phyloP scores from a whole-genome alignment of 306 rosid species.

The Pyrus betulifolia region DNA sequence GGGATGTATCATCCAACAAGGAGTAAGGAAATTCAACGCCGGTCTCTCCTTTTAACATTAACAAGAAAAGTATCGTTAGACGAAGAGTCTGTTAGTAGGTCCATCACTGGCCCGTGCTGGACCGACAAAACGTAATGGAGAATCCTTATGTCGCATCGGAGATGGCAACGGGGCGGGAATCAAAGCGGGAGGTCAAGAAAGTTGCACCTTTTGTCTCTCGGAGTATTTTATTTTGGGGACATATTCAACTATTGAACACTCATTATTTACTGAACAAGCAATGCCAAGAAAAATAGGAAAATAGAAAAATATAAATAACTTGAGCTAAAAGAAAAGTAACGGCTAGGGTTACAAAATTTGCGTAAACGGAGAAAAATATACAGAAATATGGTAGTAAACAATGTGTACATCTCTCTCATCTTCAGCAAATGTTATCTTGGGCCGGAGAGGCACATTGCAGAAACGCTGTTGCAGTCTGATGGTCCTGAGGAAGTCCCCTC shows the following conservation, averaged over 20 bases:
- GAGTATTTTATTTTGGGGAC: not conserved
- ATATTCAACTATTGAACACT: not conserved
- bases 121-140: not conserved
- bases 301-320: not conserved
- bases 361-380: slow-evolving; percentile 21
- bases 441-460: slow-evolving; percentile 75
- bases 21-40: too few relatives aligned
- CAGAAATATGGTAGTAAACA: slow-evolving; percentile 6
- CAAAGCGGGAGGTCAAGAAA: too few relatives aligned
- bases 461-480: slow-evolving; percentile 62
- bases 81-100: too few relatives aligned
- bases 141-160: not conserved
- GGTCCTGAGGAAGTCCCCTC: slow-evolving; percentile 71
- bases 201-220: not conserved
- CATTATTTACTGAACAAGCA: slow-evolving; percentile 9
- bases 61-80: too few relatives aligned
- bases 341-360: slow-evolving; percentile 24
- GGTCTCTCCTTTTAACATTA: too few relatives aligned
- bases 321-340: not conserved
- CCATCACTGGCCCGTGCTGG: not conserved
- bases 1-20: too few relatives aligned
- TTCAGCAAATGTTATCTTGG: slow-evolving; percentile 49
- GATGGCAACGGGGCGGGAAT: not conserved
- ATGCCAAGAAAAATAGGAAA: not conserved
- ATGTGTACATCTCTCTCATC: slow-evolving; percentile 2